Percentiles rank a stretch among this genome's conserved stretches.
Evolutionary conservation across 2,329 filamentous ascomycete species (phyloP).

Genomic region (Triangularia verruculosa): DNA sequence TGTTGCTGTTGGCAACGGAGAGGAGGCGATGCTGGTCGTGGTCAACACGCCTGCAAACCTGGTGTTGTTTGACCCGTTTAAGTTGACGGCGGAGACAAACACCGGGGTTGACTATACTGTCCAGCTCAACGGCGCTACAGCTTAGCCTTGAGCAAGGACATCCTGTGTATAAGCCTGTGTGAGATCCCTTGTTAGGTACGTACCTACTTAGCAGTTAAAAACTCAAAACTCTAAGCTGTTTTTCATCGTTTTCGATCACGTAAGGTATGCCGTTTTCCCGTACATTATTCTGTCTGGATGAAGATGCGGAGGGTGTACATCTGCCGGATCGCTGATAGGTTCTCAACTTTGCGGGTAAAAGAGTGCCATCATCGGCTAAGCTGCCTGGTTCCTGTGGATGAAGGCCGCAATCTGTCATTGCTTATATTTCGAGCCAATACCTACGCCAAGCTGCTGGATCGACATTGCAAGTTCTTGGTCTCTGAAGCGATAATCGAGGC

Average conservation of each 20-base stretch:
- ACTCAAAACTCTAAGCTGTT: too few relatives aligned
- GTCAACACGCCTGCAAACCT: slow-evolving; percentile 46
- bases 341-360: background rate
- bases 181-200: too few relatives aligned
- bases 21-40: slow-evolving; percentile 46
- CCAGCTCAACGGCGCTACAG: background rate
- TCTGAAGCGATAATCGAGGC: background rate
- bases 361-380: background rate
- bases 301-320: background rate
- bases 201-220: too few relatives aligned
- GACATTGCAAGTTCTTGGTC: background rate
- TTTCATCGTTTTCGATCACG: too few relatives aligned
- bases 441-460: background rate
- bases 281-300: too few relatives aligned
- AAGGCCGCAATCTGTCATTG: background rate
- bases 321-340: background rate
- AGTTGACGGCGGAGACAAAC: slow-evolving; percentile 32
- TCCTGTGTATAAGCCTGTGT: too few relatives aligned
- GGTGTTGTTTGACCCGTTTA: slow-evolving; percentile 44
- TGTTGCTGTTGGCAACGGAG: slow-evolving; percentile 35
- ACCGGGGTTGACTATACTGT: slow-evolving; percentile 5
- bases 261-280: too few relatives aligned
- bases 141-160: background rate
- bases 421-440: background rate
- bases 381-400: background rate